phyloP scores from a whole-genome alignment of 1,139 yeast species.

The Suhomyces ambrosiae region DNA sequence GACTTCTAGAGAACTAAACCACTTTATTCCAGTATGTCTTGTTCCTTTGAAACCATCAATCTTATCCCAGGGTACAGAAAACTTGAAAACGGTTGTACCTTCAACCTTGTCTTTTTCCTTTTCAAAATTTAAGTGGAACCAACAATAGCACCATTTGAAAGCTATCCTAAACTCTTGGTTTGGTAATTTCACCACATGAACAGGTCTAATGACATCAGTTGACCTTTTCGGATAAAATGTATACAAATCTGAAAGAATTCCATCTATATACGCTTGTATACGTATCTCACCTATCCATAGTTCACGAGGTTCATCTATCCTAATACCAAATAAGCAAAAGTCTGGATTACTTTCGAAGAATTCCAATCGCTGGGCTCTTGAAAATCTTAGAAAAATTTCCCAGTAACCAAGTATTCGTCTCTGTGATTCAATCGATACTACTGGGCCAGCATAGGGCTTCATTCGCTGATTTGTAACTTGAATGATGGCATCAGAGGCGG shows the following conservation, averaged over 20 bases:
- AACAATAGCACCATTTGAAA: constrained; percentile 19
- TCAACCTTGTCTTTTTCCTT: not conserved
- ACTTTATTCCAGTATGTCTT: constrained; percentile 49
- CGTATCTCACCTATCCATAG: not conserved
- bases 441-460: constrained; percentile 58
- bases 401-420: constrained; percentile 66
- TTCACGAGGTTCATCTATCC: constrained; percentile 1
- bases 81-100: not conserved
- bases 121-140: constrained; percentile 24
- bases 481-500: constrained; percentile 47
- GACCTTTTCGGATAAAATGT: not conserved
- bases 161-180: constrained; percentile 2
- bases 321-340: constrained; percentile 3
- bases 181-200: not conserved
- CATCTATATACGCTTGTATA: constrained; percentile 1
- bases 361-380: too few relatives aligned
- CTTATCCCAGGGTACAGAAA: constrained; percentile 48
- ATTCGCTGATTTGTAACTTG: constrained; percentile 62
- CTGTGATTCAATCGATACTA: constrained; percentile 76
- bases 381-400: constrained; percentile 30
- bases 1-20: constrained; percentile 42
- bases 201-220: not conserved
- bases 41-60: constrained; percentile 76
- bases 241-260: not conserved
- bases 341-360: not conserved